Evolutionary conservation across 768 basidiomycete genomes (phyloP).

Genomic region (Termitomyces heimii): DNA sequence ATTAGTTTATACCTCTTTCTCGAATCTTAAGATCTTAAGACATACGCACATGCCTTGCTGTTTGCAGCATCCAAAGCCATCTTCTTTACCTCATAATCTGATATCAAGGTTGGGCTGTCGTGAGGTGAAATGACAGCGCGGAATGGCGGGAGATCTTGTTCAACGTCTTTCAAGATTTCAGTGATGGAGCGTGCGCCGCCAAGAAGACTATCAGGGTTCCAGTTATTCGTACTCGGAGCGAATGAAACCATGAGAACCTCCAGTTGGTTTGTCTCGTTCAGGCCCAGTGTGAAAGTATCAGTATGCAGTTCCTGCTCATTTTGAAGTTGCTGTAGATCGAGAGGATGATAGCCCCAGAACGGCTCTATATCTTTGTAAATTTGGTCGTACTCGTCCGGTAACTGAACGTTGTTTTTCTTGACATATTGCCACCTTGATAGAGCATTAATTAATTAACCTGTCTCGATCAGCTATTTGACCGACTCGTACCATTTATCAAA

Average conservation of each 20-base stretch:
- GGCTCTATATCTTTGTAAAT: slow-evolving; percentile 37
- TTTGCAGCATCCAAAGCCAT: slow-evolving; percentile 12
- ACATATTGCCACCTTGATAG: slow-evolving; percentile 40
- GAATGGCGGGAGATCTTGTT: slow-evolving; percentile 28
- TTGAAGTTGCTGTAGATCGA: slow-evolving; percentile 22
- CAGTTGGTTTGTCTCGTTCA: slow-evolving; percentile 15
- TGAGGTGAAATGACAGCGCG: slow-evolving; percentile 30
- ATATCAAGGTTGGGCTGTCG: slow-evolving; percentile 24
- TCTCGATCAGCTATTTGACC: not conserved
- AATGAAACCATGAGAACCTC: slow-evolving; percentile 12
- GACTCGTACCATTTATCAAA: slow-evolving; percentile 79
- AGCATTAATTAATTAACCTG: not conserved
- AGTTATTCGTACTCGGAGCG: slow-evolving; percentile 4
- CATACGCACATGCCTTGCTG: slow-evolving; percentile 9
- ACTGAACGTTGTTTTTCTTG: slow-evolving; percentile 34
- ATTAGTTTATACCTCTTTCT: not conserved
- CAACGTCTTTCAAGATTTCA: slow-evolving; percentile 23
- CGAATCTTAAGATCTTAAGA: not conserved
- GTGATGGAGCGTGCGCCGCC: slow-evolving; percentile 15
- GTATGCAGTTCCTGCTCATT: slow-evolving; percentile 20
- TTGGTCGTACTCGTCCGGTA: slow-evolving; percentile 52
- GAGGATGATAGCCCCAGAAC: slow-evolving; percentile 35
- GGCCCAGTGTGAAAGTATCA: slow-evolving; percentile 31
- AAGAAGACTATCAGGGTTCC: slow-evolving; percentile 13
- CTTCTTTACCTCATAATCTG: slow-evolving; percentile 14